Conservation (phyloP, 2,329 filamentous ascomycete genomes). For the Herpotrichia juniperi region DNA sequence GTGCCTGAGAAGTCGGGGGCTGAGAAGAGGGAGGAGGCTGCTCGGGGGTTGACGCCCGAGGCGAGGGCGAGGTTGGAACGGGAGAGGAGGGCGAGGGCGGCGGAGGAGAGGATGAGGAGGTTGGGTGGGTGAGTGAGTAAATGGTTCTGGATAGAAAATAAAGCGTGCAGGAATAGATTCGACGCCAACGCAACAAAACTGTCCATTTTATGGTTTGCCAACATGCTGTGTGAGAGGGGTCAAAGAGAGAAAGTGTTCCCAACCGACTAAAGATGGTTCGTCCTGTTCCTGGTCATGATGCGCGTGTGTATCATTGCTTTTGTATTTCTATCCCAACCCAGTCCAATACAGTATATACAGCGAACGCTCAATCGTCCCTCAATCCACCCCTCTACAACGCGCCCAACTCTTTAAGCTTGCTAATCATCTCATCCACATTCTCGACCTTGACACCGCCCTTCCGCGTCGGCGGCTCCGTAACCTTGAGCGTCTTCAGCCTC, state of each 20-base stretch:
- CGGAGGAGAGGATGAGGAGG: constrained; percentile 81
- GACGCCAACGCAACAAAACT: no score
- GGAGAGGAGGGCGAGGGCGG: constrained; percentile 87
- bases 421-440: constrained; percentile 92
- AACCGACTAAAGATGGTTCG: no score
- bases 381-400: constrained; percentile 66
- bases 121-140: constrained; percentile 26
- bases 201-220: no score
- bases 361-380: background rate
- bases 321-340: constrained; percentile 10
- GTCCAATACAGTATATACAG: constrained; percentile 23
- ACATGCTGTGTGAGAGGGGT: no score
- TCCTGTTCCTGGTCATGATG: background rate
- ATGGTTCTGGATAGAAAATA: background rate
- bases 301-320: constrained; percentile 9
- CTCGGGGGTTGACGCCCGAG: constrained; percentile 83
- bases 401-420: constrained; percentile 94
- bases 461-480: constrained; percentile 83
- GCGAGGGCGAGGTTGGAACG: constrained; percentile 84
- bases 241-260: no score
- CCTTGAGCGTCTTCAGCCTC: constrained; percentile 88
- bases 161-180: no score
- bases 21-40: constrained; percentile 83
- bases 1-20: constrained; percentile 73
- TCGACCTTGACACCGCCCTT: constrained; percentile 97